Conservation (phyloP, 495 filamentous ascomycete species). For the Aspergillus nidulans region DNA sequence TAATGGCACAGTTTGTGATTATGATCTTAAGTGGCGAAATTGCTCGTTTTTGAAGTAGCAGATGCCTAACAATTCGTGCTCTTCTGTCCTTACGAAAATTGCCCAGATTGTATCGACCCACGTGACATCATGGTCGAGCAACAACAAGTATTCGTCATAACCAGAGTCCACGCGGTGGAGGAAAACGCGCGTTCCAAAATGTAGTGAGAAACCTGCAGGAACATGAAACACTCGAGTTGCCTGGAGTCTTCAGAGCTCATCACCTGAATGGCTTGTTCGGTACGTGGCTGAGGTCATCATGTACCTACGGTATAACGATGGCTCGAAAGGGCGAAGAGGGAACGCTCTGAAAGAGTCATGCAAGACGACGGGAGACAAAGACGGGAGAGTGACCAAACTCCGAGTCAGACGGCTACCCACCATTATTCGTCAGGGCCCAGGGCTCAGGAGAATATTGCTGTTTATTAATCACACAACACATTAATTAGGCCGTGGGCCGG, state of each 20-base stretch:
- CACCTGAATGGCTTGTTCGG: not conserved
- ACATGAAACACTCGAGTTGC: not conserved
- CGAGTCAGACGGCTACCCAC: not conserved
- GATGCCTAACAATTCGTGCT: not conserved
- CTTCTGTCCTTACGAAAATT: not conserved
- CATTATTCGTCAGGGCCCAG: too few species aligned
- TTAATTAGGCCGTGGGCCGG: not conserved
- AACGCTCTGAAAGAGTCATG: not conserved
- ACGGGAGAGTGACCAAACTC: not conserved
- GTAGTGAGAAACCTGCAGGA: not conserved
- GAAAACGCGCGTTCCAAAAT: not conserved
- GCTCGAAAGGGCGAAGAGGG: not conserved
- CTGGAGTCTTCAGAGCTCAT: not conserved
- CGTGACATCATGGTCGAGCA: conserved; percentile 24
- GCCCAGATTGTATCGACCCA: conserved; percentile 13
- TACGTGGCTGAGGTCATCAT: not conserved
- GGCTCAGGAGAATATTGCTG: not conserved
- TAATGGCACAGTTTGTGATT: not conserved
- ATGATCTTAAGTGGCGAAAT: not conserved
- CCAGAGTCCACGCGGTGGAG: not conserved
- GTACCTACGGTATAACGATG: not conserved
- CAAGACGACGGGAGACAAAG: not conserved
- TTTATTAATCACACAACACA: conserved; percentile 2
- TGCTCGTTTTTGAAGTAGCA: not conserved
- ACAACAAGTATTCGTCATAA: not conserved